Evolutionary conservation across 192 early-diverging fungal genomes (phyloP), one percentile per base, ranked within the genome.

Genomic region (Backusella luteola): DNA sequence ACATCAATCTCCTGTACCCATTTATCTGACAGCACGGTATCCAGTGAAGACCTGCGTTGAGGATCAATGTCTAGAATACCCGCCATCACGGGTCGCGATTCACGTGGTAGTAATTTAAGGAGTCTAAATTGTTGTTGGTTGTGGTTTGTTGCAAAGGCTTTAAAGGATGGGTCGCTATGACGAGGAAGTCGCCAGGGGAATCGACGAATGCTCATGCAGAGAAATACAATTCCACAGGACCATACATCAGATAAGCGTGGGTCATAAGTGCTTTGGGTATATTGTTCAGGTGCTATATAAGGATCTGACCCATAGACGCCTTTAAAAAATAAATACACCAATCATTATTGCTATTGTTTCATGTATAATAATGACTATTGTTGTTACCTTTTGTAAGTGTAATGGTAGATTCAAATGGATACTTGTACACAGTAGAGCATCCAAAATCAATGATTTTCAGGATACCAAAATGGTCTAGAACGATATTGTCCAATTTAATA

Each of bases 391-490:
- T 74, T 6, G 82, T 78, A 49, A 79, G 68, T 14, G 79, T 80
- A 23, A 85, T 72, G 38, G 82, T 79, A n/a, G 80, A 80, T 70
- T 92, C 89, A 84, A 94, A 97, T 8, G 95, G 96, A 36, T 90
- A 90, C 71, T 92, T 90, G 79, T 92, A 98, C 21, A 98, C 96
- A 52, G 89, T 90, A 0, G 93, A 92, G 63, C 95, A 95, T 36
- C 97, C 97, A 87, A 98, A 98, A 75, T 98, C 97, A 36, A 96
- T 97, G 71, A 98, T 93, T 83, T 98, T 98, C 80, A 98, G 81
- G 56, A 92, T 87, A 14, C 93, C 92, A 3, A 76, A 72, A 34
- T 84, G 87, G 77, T 92, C 92, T 79, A 98, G 80, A 34, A 97
- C 81, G 56, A 94, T 87, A 87, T 98, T 98, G 78, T 93, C 92